Evolutionary conservation across 306 rosid genomes (phyloP).

Genomic region (Pterocarpus santalinus): DNA sequence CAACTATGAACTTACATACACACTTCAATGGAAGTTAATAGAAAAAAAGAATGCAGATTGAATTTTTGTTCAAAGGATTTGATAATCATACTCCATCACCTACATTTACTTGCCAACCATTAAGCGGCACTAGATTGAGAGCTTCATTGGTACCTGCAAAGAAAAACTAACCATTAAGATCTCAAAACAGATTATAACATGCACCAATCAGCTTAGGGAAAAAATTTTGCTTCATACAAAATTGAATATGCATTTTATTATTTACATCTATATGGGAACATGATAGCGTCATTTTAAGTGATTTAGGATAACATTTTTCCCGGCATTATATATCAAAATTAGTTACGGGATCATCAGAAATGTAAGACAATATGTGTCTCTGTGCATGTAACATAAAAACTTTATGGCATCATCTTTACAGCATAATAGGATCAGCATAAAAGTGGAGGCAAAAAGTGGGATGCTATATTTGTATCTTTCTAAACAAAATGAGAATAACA

Average conservation of each 20-base stretch:
- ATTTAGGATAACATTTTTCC: not conserved
- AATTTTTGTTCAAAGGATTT: constrained; percentile 35
- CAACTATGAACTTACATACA: constrained; percentile 27
- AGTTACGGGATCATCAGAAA: not conserved
- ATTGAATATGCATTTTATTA: constrained; percentile 9
- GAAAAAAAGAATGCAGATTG: not conserved
- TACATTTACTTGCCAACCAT: constrained; percentile 58
- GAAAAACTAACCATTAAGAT: constrained; percentile 30
- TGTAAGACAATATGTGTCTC: not conserved
- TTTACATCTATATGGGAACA: constrained; percentile 12
- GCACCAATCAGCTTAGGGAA: constrained; percentile 3
- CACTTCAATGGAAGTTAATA: constrained; percentile 9
- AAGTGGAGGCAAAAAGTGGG: not conserved
- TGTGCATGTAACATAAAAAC: not conserved
- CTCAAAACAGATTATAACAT: constrained; percentile 22
- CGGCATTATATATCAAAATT: not conserved
- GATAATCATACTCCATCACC: constrained; percentile 38
- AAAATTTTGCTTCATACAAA: not conserved
- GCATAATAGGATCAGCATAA: not conserved
- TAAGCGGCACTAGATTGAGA: constrained; percentile 33
- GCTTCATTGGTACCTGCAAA: constrained; percentile 53
- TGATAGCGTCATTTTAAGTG: not conserved
- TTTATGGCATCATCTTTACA: not conserved
- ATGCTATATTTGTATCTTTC: not conserved
- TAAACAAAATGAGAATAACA: not conserved